Conservation (phyloP, 176 grass and related monocot genomes). For the Oryza glumipatula region DNA sequence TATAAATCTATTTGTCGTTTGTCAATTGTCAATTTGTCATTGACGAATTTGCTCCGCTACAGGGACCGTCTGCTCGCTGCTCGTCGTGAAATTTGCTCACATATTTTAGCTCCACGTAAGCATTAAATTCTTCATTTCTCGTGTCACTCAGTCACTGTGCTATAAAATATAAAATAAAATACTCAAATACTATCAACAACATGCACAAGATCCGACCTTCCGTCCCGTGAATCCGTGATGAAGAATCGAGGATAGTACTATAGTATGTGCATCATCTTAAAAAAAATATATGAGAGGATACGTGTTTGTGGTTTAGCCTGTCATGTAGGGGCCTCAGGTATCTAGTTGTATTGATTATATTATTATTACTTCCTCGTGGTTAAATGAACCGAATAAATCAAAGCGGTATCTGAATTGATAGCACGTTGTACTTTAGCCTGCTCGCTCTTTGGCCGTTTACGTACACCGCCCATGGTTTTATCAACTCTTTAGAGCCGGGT, state of each 20-base stretch:
- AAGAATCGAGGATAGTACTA: not conserved
- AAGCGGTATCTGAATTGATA: not conserved
- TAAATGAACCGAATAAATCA: not conserved
- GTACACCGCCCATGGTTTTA: not conserved
- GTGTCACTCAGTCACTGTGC: not conserved
- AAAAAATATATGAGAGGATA: not conserved
- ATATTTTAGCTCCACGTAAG: not conserved
- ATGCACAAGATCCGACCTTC: not conserved
- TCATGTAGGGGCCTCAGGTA: not conserved
- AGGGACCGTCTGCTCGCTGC: too few relatives aligned
- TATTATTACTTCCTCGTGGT: not conserved
- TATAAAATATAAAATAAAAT: too few relatives aligned
- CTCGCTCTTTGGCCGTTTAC: not conserved
- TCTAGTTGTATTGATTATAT: not conserved
- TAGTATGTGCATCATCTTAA: too few relatives aligned
- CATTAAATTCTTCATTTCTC: not conserved
- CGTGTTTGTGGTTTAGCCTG: not conserved
- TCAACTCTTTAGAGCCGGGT: not conserved
- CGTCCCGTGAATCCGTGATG: not conserved
- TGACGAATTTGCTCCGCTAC: not conserved
- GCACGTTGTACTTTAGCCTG: not conserved
- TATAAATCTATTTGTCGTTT: not conserved
- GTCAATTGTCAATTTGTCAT: not conserved
- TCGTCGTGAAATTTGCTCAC: too few relatives aligned
- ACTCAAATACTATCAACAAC: not conserved